Evolutionary conservation across 2,329 filamentous ascomycete species (phyloP), one percentile per base, ranked within the genome.

Genomic region (Aspergillus pseudoglaucus): DNA sequence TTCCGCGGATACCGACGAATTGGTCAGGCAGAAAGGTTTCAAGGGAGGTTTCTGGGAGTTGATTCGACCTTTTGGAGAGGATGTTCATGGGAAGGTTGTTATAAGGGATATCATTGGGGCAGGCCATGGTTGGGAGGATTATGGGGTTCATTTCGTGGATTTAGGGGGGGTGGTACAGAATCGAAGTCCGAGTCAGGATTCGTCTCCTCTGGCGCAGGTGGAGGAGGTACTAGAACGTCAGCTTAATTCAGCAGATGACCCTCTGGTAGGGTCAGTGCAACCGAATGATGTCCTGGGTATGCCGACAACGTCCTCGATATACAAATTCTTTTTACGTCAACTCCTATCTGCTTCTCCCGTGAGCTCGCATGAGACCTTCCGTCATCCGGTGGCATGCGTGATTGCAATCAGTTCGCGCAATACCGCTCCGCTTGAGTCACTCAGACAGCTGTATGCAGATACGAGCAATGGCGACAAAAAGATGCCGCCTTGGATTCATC

Each of bases 381-480:
- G 87, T 4, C 93, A 98, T 65, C 93, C 94, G 0, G 91, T 97
- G 18, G 90, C 91, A 5, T 91, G 90, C 61, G 83, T 98, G 37
- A 91, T 97, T 65, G 90, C 90, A 22, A 95, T 97, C 61, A 97
- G 90, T 66, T 97, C 93, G 8, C 82, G 87, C 49, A 95, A 90
- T 57, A 75, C 81, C 25, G 76, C 83, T 14, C 91, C 94, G 0
- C 90, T 97, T 54, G 90, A 95, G 64, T 87, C 93, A 48, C 75
- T 98, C 39, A 79, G 90, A 47, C 84, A 82, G 55, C 74, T 98
- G 3, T 98, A 97, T 66, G 80, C 81, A 43, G 86, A 88, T 56
- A 93, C 89, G n/a, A 90, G 82, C 54, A 81, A 84, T 49, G 90
- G 89, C 9, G 81, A 85, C 35, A 79, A 80, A 56, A 80, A 80